Evolutionary conservation across 2,329 filamentous ascomycete species (phyloP).

Genomic region (Xylaria hypoxylon): DNA sequence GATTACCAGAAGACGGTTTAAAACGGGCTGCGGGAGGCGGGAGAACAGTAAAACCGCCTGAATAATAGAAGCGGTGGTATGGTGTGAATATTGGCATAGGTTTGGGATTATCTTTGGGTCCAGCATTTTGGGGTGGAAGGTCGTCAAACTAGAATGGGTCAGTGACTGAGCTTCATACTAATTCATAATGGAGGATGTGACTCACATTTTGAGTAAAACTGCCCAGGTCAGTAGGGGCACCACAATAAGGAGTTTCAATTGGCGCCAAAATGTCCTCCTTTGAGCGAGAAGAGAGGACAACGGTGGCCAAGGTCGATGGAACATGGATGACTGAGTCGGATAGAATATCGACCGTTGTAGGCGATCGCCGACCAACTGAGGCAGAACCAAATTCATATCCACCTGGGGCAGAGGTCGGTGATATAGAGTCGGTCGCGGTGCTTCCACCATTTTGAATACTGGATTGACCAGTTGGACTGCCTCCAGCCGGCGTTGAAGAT

Average conservation of each 20-base stretch:
- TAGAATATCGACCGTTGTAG: constrained; percentile 32
- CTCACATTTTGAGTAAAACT: constrained; percentile 49
- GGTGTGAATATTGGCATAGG: constrained; percentile 47
- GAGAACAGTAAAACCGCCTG: constrained; percentile 44
- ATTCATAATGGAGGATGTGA: constrained; percentile 1
- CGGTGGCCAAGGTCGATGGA: constrained; percentile 46
- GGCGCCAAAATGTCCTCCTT: constrained; percentile 26
- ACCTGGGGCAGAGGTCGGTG: constrained; percentile 35
- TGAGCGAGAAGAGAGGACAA: constrained; percentile 39
- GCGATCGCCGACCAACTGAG: constrained; percentile 33
- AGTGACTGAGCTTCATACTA: constrained; percentile 13
- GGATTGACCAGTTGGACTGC: constrained; percentile 24
- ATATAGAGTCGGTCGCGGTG: constrained; percentile 11
- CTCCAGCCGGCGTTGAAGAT: constrained; percentile 33
- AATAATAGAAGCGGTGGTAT: constrained; percentile 50
- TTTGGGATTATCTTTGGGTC: constrained; percentile 32
- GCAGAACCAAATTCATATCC: constrained; percentile 44
- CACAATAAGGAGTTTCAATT: constrained; percentile 40
- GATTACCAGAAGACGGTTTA: constrained; percentile 47
- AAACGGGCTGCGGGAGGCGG: constrained; percentile 40
- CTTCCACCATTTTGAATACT: constrained; percentile 26
- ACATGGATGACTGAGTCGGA: constrained; percentile 2
- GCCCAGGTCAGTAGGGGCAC: constrained; percentile 43
- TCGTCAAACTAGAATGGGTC: constrained; percentile 46
- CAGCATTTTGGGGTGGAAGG: constrained; percentile 38